A percentile compares a stretch with the other conserved stretches of the same genome.
phyloP scores from a whole-genome alignment of 305 asterid genomes.

The Plantago lanceolata region DNA sequence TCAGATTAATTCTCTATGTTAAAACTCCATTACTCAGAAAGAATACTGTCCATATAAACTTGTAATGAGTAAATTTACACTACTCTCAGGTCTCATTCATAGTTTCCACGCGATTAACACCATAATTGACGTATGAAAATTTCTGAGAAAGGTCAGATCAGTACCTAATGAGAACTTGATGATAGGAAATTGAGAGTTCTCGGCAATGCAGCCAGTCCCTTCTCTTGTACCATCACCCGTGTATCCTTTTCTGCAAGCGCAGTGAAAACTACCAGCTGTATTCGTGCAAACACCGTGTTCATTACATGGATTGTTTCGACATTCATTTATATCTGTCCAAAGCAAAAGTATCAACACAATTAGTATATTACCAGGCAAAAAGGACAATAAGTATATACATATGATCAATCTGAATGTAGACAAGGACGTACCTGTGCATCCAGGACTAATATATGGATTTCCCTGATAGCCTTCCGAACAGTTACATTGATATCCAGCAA shows the following conservation, averaged over 20 bases:
- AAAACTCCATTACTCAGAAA: too few species aligned
- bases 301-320: slow-evolving; percentile 31
- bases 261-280: slow-evolving; percentile 20
- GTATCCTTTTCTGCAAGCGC: slow-evolving; percentile 26
- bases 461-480: slow-evolving; percentile 37
- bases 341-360: neutral
- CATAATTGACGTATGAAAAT: too few species aligned
- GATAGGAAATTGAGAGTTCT: too few species aligned
- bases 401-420: neutral
- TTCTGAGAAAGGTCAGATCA: too few species aligned
- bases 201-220: too few species aligned
- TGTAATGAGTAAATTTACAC: too few species aligned
- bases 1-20: too few species aligned
- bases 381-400: neutral
- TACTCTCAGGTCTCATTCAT: too few species aligned
- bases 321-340: slow-evolving; percentile 41
- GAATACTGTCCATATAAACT: too few species aligned
- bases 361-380: neutral
- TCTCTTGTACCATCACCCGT: too few species aligned
- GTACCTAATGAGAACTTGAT: too few species aligned
- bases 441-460: slow-evolving; percentile 37
- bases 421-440: slow-evolving; percentile 34
- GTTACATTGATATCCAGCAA: slow-evolving; percentile 36
- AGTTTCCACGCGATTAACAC: too few species aligned
- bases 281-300: slow-evolving; percentile 26